Base-by-base conservation (phyloP, 306 rosid genomes). In the Citrullus amarus region DNA sequence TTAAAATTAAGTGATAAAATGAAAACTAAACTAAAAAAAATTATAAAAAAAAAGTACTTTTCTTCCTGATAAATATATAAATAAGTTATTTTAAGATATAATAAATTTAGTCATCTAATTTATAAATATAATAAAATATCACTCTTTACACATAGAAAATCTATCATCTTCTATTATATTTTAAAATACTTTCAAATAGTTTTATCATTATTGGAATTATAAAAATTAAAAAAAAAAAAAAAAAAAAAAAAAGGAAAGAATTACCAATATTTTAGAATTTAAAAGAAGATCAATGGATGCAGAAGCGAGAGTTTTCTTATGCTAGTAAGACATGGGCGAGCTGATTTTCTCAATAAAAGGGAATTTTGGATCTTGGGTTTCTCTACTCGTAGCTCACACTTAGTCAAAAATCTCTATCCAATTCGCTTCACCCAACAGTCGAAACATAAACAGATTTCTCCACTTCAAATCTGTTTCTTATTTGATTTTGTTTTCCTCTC, bases 401-500 rank as follows among this genome's bases (percentile, higher is more conserved):
- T 46, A 3, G 25, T 12, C 59, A 3, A 53, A 2, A 25, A 72
- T 53, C 25, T 72, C 58, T 8, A 50, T 14, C 58, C 0, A 69
- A 68, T 14, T 41, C 53, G 67, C 18, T 10, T 8, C 51, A 46
- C 51, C 51, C 51, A 51, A 51, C n/a, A 51, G n/a, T 16, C n/a
- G 56, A 4, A 51, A 1, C 9, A 53, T 48, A 48, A 48, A 34
- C 44, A 7, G 70, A 16, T 63, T 63, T 5, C 58, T 48, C 6
- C 12, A 71, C 39, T 78, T 53, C 73, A 56, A 70, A 55, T 66
- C 22, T 25, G 22, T 44, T 38, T 82, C 53, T 5, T 77, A 75
- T 70, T 74, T 75, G 78, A 57, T 38, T 15, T 66, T 36, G 63
- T 81, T 80, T n/a, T 57, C 78, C 51, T 32, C 62, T 59, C 75